These are phyloP conservation scores for Metarhizium sp. DNA, from an alignment of 2,329 filamentous ascomycete species.

Conservation along the genomic window DNA sequence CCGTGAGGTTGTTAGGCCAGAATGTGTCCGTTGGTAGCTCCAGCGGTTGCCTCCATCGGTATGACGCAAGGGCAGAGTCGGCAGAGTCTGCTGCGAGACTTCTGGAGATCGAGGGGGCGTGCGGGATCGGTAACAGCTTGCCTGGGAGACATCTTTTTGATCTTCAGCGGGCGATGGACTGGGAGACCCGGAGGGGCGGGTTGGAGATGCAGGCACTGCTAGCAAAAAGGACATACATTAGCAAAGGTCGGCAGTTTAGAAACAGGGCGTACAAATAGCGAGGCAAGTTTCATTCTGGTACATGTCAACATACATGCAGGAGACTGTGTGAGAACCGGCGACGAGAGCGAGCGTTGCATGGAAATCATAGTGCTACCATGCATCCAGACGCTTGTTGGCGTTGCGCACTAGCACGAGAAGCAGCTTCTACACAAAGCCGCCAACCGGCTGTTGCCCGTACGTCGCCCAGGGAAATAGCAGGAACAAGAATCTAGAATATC, in stretches of 20 bases:
- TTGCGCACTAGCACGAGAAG: slow-evolving; percentile 22
- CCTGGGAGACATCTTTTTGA: slow-evolving; percentile 29
- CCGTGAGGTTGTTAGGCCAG: slow-evolving; percentile 28
- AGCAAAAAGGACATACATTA: slow-evolving; percentile 16
- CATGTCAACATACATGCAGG: slow-evolving; percentile 46
- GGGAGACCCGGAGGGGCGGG: slow-evolving; percentile 39
- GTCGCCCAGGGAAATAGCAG: not conserved
- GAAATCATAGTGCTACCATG: slow-evolving; percentile 48
- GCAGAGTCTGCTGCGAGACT: slow-evolving; percentile 27
- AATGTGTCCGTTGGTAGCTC: slow-evolving; percentile 26
- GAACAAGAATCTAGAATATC: not conserved
- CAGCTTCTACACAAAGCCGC: slow-evolving; percentile 18
- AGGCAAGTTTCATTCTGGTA: not conserved
- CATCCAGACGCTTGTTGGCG: slow-evolving; percentile 18
- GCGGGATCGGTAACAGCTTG: slow-evolving; percentile 42
- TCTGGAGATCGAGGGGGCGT: slow-evolving; percentile 44
- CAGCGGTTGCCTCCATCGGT: slow-evolving; percentile 33
- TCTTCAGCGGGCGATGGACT: slow-evolving; percentile 43
- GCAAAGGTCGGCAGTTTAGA: slow-evolving; percentile 10
- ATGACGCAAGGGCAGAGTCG: slow-evolving; percentile 31
- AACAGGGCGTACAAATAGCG: not conserved
- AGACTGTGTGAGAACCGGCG: slow-evolving; percentile 48
- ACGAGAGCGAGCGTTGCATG: slow-evolving; percentile 54
- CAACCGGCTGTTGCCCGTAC: slow-evolving; percentile 10
- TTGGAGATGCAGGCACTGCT: slow-evolving; percentile 24